Percentiles rank a stretch among this genome's conserved stretches.
These are phyloP conservation scores for Cryptosporidium sp. DNA, from an alignment of 169 alveolate species.

Conservation along the genomic window DNA sequence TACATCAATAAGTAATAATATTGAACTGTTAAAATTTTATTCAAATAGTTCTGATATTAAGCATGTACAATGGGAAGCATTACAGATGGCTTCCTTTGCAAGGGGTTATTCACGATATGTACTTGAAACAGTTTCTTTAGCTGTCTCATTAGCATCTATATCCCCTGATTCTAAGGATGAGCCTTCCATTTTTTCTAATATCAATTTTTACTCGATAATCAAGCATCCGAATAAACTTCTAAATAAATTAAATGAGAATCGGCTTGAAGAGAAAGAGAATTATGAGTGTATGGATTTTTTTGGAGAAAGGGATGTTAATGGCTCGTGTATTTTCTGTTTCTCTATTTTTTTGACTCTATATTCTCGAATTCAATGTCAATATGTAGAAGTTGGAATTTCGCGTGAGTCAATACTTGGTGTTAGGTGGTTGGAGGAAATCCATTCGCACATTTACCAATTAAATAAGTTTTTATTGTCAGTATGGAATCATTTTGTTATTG, in stretches of 20 bases:
- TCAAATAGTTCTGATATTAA: conserved; percentile 24
- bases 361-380: conserved; percentile 49
- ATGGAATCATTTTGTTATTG: conserved; percentile 25
- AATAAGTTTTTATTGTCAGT: conserved; percentile 9
- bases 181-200: conserved; percentile 15
- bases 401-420: conserved; percentile 54
- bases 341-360: conserved; percentile 38
- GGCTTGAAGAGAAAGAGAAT: not conserved
- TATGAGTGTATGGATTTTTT: conserved; percentile 52
- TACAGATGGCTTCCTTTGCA: conserved; percentile 68
- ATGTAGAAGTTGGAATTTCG: conserved; percentile 38
- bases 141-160: conserved; percentile 4
- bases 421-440: conserved; percentile 45
- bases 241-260: not conserved
- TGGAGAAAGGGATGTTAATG: not conserved
- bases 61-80: conserved; percentile 39
- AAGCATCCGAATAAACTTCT: conserved; percentile 22
- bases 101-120: conserved; percentile 59
- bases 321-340: conserved; percentile 37
- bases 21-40: conserved; percentile 14
- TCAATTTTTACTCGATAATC: not conserved
- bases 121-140: conserved; percentile 39
- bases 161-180: conserved; percentile 22
- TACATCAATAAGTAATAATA: conserved; percentile 38
- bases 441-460: conserved; percentile 28